Conservation (phyloP, 352 stramenopile species). For the Plasmopara muralis region DNA sequence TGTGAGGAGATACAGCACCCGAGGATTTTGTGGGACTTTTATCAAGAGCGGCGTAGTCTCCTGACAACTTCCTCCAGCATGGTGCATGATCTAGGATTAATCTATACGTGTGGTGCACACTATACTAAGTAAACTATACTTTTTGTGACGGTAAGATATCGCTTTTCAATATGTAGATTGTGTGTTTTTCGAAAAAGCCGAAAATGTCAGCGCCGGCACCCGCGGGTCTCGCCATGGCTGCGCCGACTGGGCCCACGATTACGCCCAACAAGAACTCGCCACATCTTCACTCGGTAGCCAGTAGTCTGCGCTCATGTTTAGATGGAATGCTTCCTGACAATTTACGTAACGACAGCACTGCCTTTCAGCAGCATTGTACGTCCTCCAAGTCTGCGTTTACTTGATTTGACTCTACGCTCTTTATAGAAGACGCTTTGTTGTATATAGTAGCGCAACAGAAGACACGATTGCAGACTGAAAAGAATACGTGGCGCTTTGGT, state of each 20-base stretch:
- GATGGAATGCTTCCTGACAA: conserved; percentile 83
- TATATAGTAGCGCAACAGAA: conserved; percentile 69
- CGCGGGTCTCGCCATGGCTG: conserved; percentile 1
- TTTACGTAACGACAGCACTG: conserved; percentile 67
- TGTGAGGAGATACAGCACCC: conserved; percentile 56
- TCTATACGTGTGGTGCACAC: background rate
- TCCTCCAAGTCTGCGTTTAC: conserved; percentile 10
- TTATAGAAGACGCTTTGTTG: background rate
- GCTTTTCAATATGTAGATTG: no score
- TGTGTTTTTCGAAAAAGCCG: no score
- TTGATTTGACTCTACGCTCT: background rate
- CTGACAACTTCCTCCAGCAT: conserved; percentile 1
- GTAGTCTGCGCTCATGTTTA: conserved; percentile 71
- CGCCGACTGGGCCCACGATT: conserved; percentile 1
- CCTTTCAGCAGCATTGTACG: conserved; percentile 68
- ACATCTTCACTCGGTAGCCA: conserved; percentile 76
- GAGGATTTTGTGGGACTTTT: conserved; percentile 9
- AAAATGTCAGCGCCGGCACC: conserved; percentile 22
- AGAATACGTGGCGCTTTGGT: conserved; percentile 84
- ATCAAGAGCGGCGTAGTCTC: conserved; percentile 11
- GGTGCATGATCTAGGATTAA: background rate
- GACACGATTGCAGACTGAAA: conserved; percentile 65
- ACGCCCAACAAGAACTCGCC: conserved; percentile 58
- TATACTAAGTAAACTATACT: background rate
- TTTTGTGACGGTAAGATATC: background rate